phyloP scores from a whole-genome alignment of 495 filamentous ascomycete genomes.

The Lepidopterella palustris region DNA sequence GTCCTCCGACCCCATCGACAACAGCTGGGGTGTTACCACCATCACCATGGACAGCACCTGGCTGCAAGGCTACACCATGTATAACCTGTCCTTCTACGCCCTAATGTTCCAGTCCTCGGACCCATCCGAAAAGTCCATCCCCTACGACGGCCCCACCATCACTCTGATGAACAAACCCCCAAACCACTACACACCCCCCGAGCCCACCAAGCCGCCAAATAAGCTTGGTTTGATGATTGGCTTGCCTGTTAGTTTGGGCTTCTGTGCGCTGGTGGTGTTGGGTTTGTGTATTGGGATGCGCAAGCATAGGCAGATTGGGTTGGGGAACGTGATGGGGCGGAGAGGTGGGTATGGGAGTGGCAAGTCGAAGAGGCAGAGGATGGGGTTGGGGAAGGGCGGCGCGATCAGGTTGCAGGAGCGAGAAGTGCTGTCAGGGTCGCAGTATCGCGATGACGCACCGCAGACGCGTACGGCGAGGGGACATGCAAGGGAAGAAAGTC shows the following conservation, averaged over 20 bases:
- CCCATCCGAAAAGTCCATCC: neutral
- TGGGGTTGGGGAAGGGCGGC: constrained; percentile 31
- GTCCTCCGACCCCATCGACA: constrained; percentile 37
- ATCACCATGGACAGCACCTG: constrained; percentile 37
- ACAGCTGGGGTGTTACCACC: constrained; percentile 37
- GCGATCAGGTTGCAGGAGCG: constrained; percentile 26
- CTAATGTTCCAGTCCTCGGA: constrained; percentile 7
- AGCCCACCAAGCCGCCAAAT: constrained; percentile 14
- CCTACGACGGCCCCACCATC: constrained; percentile 22
- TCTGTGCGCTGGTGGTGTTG: constrained; percentile 18
- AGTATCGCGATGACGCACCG: constrained; percentile 3
- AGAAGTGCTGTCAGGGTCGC: neutral
- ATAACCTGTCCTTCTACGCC: constrained; percentile 29
- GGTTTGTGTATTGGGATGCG: constrained; percentile 31
- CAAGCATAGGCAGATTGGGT: constrained; percentile 28
- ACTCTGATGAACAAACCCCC: constrained; percentile 20
- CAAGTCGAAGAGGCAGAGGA: constrained; percentile 25
- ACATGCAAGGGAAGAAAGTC: constrained; percentile 15
- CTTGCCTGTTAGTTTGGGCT: constrained; percentile 27
- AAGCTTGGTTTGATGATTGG: constrained; percentile 27
- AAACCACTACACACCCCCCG: constrained; percentile 19
- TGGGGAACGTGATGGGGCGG: constrained; percentile 30
- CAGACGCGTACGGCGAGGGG: neutral
- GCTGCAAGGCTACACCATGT: constrained; percentile 32
- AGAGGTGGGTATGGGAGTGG: constrained; percentile 22